Base-by-base conservation (phyloP, 495 filamentous ascomycete species). In the Tuber borchii region DNA sequence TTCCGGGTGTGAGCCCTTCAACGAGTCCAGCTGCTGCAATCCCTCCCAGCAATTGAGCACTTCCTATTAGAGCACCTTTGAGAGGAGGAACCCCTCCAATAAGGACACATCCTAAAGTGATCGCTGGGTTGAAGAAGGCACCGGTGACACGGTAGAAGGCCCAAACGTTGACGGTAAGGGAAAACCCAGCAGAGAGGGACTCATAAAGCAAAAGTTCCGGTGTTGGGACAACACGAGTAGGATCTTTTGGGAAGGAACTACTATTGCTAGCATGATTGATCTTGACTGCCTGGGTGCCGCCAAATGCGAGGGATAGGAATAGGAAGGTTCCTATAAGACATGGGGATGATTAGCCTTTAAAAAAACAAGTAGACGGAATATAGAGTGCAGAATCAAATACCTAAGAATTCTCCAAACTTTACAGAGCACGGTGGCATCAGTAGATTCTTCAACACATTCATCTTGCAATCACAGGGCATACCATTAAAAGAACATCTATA, bases 281-380 rank as follows among this genome's bases (percentile, higher is more conserved):
- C 80, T 91, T 91, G 71, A 91, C 89, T 42, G 92, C 89, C 79
- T 95, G 91, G 6, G 93, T 91, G 34, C 88, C 93, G 10, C 89
- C 89, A 80, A 95, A 94, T 46, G 92, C 90, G 77, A 95, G 91
- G 85, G 94, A 91, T 9, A 95, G 86, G 85, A 95, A 97, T 77
- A 94, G 79, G 78, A 93, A 93, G 0, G 93, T 97, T 40, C 93
- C 93, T 79, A 6, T 40, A 39, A 31, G 2, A 61, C 51, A 61
- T 34, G 46, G 46, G 72, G 71, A 40, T 75, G 20, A 70, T 70
- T 75, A 61, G 65, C 69, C 42, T 31, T 69, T 51, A 12, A 91
- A 87, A 40, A 77, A 93, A 93, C 26, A 34, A 19, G 26, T 65
- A 65, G 26, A 16, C 17, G 14, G 5, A 5, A 31, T 34, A 40